Base-by-base conservation (phyloP, 345 rosid genomes). In the Triadica sebifera region DNA sequence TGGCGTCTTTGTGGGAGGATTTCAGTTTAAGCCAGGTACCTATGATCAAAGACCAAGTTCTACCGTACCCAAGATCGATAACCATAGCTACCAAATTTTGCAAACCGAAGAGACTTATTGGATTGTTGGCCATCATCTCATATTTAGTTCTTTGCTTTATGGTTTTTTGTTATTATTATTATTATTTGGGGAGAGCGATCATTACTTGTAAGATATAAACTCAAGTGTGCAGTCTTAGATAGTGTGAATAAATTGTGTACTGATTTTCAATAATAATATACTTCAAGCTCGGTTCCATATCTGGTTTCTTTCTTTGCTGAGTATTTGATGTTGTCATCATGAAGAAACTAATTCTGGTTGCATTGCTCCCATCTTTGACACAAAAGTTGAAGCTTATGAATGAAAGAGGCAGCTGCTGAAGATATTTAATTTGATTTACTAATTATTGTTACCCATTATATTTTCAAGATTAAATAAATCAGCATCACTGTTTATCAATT, bases 1-100 rank as follows among this genome's bases (percentile, higher is more conserved):
- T 94, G 98, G 98, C 95, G 97, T 59, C 95, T 94, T 50, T 92
- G 97, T 57, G 97, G 97, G 75, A 84, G 93, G 73, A 88, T 94
- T 78, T 70, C 77, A 37, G 24, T 85, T 41, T 89, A 80, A 81
- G 53, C 58, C 29, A 39, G 64, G n/a, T 37, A 12, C n/a, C 47
- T 49, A 16, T 19, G n/a, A 50, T 29, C 69, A 34, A 59, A 60
- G 46, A 45, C 22, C 38, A 45, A 68, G 34, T 24, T 49, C 47
- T 74, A 49, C 55, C 38, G 5, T 74, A 67, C 10, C 37, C 64
- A 49, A 74, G 37, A 51, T 6, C 17, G 72, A 58, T 47, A 50
- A 71, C 63, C 53, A 50, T 13, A 60, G 8, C 43, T 60, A 47
- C 68, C 58, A 71, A 70, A 77, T 72, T 81, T 81, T 79, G 78